Evolutionary conservation across 2,329 filamentous ascomycete species (phyloP).

Genomic region (Penicillium fuscoglaucum): DNA sequence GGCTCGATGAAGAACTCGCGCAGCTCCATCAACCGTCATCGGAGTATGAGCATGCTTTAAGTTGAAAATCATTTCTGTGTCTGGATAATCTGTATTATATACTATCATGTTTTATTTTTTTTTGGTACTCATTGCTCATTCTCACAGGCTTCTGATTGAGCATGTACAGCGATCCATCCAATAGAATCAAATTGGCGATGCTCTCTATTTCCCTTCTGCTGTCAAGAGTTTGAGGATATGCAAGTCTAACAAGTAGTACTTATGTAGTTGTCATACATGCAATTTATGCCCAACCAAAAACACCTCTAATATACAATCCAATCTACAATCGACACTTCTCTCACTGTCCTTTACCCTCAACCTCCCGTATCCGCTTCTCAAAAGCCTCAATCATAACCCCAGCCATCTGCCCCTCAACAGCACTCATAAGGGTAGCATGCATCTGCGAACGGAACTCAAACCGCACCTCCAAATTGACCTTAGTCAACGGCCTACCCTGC

Average conservation of each 20-base stretch:
- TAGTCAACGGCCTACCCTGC: slow-evolving; percentile 55
- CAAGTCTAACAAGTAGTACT: not conserved
- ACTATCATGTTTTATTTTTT: slow-evolving; percentile 24
- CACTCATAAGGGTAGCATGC: slow-evolving; percentile 77
- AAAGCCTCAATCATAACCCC: slow-evolving; percentile 91
- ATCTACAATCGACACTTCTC: not conserved
- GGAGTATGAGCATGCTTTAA: slow-evolving; percentile 31
- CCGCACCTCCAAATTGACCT: slow-evolving; percentile 72
- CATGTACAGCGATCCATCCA: slow-evolving; percentile 22
- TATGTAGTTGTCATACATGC: slow-evolving; percentile 3
- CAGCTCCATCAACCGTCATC: slow-evolving; percentile 21
- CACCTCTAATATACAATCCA: slow-evolving; percentile 17
- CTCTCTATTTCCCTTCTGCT: not conserved
- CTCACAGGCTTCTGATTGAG: slow-evolving; percentile 10
- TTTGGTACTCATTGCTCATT: slow-evolving; percentile 7
- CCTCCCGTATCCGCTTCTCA: slow-evolving; percentile 70
- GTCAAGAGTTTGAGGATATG: not conserved
- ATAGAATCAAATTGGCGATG: slow-evolving; percentile 18
- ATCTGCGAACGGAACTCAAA: slow-evolving; percentile 89
- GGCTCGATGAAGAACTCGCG: slow-evolving; percentile 27
- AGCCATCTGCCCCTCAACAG: slow-evolving; percentile 80
- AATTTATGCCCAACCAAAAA: not conserved
- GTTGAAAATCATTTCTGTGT: slow-evolving; percentile 19
- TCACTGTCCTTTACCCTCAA: slow-evolving; percentile 43
- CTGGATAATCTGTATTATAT: slow-evolving; percentile 30